Evolutionary conservation across 257 asterid species (phyloP), one percentile per base, ranked within the genome.

Genomic region (Rhazya stricta): DNA sequence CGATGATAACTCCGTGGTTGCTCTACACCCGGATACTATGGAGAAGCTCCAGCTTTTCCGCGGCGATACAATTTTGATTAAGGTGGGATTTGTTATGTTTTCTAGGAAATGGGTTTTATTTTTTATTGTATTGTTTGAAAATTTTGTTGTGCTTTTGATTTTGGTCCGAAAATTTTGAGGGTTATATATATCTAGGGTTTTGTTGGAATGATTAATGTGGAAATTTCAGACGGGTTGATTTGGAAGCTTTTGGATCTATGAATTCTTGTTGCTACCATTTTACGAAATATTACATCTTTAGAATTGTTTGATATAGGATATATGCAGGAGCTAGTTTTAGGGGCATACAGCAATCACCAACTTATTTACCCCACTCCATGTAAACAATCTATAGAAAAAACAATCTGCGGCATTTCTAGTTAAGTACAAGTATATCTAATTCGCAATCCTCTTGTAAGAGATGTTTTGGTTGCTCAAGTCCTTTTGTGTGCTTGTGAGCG

Each of bases 31-130:
- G 30, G 87, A 82, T 0, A 92, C 93, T 16, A 92, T 92, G 98
- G 97, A 92, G 70, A 91, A 92, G 85, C 98, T 92, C 43, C 91
- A 89, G 89, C 86, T 92, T 76, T 92, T 92, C 75, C 93, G 98
- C 9, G 97, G 98, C 0, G 96, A 91, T 53, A 89, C 97, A n/a
- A 90, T 90, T 80, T 79, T 92, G 79, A 89, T 92, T 83, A 93
- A 91, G 98, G 97, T 92, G 5, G 34, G 18, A 3, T 51, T 57
- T 9, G 13, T 11, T 43, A 36, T 37, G 43, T 50, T 77, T 61
- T 57, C 0, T 51, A 48, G 18, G 0, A 23, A 27, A 13, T 36
- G 75, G 61, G 73, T 25, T 23, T 74, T 69, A 0, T 13, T 10
- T 0, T 42, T 15, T 51, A 42, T 18, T 57, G 37, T 23, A 32